phyloP scores from a whole-genome alignment of 2,329 filamentous ascomycete species.

The Arthrocladium fulminans region DNA sequence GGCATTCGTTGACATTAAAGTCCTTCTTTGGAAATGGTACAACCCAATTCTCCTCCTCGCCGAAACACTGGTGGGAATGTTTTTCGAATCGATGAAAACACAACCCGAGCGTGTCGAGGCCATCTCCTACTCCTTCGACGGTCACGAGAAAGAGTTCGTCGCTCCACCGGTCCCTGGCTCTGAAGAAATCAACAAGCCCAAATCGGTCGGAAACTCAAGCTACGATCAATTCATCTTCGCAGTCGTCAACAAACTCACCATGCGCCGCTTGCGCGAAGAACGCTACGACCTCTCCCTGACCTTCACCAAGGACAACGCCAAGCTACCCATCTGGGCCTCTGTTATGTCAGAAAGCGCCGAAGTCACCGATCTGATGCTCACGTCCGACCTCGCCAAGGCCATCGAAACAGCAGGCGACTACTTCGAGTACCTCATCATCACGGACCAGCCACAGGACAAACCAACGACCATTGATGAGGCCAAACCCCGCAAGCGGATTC shows the following conservation, averaged over 20 bases:
- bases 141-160: conserved; percentile 72
- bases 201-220: conserved; percentile 52
- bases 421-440: conserved; percentile 79
- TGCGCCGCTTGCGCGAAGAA: conserved; percentile 82
- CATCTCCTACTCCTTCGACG: conserved; percentile 80
- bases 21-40: conserved; percentile 75
- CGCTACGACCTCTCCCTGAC: conserved; percentile 93
- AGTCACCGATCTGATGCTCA: conserved; percentile 79
- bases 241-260: conserved; percentile 86
- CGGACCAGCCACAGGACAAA: conserved; percentile 81
- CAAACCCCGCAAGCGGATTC: conserved; percentile 73
- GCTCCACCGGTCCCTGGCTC: conserved; percentile 53
- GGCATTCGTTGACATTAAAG: conserved; percentile 77
- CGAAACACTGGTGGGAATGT: conserved; percentile 62
- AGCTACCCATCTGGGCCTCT: conserved; percentile 81
- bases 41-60: conserved; percentile 63
- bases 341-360: conserved; percentile 97
- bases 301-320: conserved; percentile 81
- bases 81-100: conserved; percentile 65
- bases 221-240: conserved; percentile 94
- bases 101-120: conserved; percentile 69
- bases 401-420: conserved; percentile 68
- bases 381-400: conserved; percentile 74
- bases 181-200: conserved; percentile 49
- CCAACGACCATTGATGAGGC: conserved; percentile 80